Evolutionary conservation across 805 yeast species (phyloP).

Genomic region (Ogataea nonfermentans): DNA sequence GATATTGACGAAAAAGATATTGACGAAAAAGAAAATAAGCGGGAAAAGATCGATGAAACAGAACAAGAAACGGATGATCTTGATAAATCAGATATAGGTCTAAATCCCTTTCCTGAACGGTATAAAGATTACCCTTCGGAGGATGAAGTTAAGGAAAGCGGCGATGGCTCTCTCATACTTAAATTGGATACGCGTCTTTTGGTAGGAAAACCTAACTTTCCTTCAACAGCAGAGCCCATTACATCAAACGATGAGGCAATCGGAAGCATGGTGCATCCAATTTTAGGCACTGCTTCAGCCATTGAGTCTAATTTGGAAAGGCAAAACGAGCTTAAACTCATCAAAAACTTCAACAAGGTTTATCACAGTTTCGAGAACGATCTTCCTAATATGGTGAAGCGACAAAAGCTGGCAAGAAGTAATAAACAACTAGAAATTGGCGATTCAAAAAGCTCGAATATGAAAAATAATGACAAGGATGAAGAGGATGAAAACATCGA

Average conservation of each 20-base stretch:
- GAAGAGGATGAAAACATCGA: slow-evolving; percentile 18
- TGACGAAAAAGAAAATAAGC: slow-evolving; percentile 2
- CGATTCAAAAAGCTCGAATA: slow-evolving; percentile 20
- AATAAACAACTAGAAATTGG: slow-evolving; percentile 61
- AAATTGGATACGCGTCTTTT: slow-evolving; percentile 20
- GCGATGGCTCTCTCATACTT: slow-evolving; percentile 6
- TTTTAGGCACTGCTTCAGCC: slow-evolving; percentile 36
- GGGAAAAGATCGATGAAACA: not conserved
- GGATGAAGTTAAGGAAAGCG: slow-evolving; percentile 12
- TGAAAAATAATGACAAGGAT: slow-evolving; percentile 15
- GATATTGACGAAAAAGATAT: slow-evolving; percentile 24
- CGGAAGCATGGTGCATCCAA: slow-evolving; percentile 36
- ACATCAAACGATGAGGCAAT: slow-evolving; percentile 32
- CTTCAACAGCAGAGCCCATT: slow-evolving; percentile 25
- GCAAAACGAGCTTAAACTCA: slow-evolving; percentile 38
- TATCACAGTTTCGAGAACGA: slow-evolving; percentile 79
- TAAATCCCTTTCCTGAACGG: not conserved
- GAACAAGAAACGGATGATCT: slow-evolving; percentile 1
- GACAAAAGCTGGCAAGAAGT: slow-evolving; percentile 75
- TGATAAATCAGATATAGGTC: not conserved
- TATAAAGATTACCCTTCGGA: slow-evolving; percentile 7
- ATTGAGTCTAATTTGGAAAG: slow-evolving; percentile 43
- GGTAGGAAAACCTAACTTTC: slow-evolving; percentile 31
- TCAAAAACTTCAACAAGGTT: slow-evolving; percentile 66
- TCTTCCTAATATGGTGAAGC: slow-evolving; percentile 67